A percentile compares a stretch with the other conserved stretches of the same genome.
phyloP scores from a whole-genome alignment of 345 rosid genomes.

The Pugionium dolabratum region DNA sequence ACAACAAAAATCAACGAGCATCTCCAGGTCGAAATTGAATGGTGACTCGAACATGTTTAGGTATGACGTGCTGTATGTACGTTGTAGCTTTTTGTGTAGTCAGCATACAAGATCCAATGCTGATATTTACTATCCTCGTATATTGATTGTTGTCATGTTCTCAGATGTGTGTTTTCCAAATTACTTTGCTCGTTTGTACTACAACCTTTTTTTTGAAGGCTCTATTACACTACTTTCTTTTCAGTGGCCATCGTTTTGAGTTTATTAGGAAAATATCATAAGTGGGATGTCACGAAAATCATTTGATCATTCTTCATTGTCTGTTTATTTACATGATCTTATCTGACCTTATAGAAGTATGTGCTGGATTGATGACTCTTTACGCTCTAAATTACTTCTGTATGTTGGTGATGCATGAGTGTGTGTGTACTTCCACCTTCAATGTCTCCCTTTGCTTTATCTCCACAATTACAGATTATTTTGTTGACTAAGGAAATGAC shows the following conservation, averaged over 20 bases:
- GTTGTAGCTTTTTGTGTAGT: conserved; percentile 26
- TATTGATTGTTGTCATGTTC: conserved; percentile 22
- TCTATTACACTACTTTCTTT: conserved; percentile 12
- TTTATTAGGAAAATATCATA: conserved; percentile 12
- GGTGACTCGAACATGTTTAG: conserved; percentile 77
- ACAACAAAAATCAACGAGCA: conserved; percentile 58
- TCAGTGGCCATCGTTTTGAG: background rate
- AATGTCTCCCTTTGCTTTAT: background rate
- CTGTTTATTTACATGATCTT: conserved; percentile 8
- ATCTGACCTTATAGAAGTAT: conserved; percentile 22
- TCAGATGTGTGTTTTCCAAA: conserved; percentile 12
- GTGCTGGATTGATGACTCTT: conserved; percentile 20
- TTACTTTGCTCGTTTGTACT: conserved; percentile 10
- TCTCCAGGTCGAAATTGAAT: conserved; percentile 64
- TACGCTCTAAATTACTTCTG: conserved; percentile 12
- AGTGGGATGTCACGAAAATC: conserved; percentile 10
- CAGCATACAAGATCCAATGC: conserved; percentile 9
- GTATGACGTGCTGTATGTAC: conserved; percentile 42
- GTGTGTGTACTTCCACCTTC: conserved; percentile 11
- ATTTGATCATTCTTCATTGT: conserved; percentile 3
- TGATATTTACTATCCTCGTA: conserved; percentile 9
- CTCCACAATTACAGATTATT: conserved; percentile 16
- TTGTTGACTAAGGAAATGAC: conserved; percentile 9
- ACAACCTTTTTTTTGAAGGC: conserved; percentile 1
- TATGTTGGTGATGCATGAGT: conserved; percentile 24